phyloP scores from a whole-genome alignment of 352 stramenopile genomes.

The Pythium folliculosum region DNA sequence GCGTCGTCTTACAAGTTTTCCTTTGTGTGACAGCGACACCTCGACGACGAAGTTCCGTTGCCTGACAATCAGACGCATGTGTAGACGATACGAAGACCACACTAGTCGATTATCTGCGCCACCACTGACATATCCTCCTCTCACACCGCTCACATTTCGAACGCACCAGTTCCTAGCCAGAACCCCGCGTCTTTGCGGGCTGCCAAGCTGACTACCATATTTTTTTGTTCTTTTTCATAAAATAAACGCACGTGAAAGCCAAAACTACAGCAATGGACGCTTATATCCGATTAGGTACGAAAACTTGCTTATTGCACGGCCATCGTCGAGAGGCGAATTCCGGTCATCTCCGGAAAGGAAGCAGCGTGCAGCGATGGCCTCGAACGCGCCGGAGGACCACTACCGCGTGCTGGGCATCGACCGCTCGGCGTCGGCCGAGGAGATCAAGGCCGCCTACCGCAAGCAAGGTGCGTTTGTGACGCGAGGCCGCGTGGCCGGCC shows the following conservation, averaged over 20 bases:
- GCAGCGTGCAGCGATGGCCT: slow-evolving; percentile 11
- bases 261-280: slow-evolving; percentile 4
- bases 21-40: slow-evolving; percentile 22
- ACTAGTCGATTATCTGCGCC: background rate
- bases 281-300: slow-evolving; percentile 22
- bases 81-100: slow-evolving; percentile 13
- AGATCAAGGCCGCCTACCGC: slow-evolving; percentile 80
- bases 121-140: too few species aligned
- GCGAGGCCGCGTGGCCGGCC: too few species aligned
- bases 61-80: slow-evolving; percentile 26
- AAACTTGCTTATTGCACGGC: too few species aligned
- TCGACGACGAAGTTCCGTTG: slow-evolving; percentile 20
- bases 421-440: slow-evolving; percentile 57
- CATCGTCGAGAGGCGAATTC: slow-evolving; percentile 10
- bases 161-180: too few species aligned
- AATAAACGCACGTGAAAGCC: background rate
- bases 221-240: slow-evolving; percentile 12
- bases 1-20: background rate
- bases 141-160: too few species aligned
- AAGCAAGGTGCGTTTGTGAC: slow-evolving; percentile 49
- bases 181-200: too few species aligned
- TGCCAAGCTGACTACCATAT: background rate
- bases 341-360: background rate
- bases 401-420: slow-evolving; percentile 69
- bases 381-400: slow-evolving; percentile 37